phyloP scores from a whole-genome alignment of 306 rosid species.

The Citrullus mucosospermus region DNA sequence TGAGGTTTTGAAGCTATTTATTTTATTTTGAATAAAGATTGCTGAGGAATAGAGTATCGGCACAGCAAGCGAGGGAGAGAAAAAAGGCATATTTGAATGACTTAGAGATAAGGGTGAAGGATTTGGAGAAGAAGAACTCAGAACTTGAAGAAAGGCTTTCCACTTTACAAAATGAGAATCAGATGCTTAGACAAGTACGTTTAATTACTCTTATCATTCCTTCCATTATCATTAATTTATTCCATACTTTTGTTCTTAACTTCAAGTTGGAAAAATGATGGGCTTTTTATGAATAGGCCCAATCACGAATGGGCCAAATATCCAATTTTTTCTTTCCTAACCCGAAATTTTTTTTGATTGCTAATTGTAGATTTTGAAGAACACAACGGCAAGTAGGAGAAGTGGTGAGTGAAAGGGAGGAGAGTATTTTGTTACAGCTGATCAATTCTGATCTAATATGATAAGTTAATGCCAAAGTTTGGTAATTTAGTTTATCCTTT shows the following conservation, averaged over 20 bases:
- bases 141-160: conserved; percentile 66
- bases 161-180: conserved; percentile 28
- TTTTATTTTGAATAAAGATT: conserved; percentile 15
- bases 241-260: not conserved
- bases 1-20: not conserved
- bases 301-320: not conserved
- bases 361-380: conserved; percentile 72
- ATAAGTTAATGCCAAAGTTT: not conserved
- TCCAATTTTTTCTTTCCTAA: not conserved
- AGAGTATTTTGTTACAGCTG: not conserved
- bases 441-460: not conserved
- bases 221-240: not conserved
- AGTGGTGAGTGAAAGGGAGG: conserved; percentile 23
- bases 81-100: conserved; percentile 68
- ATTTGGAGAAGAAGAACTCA: conserved; percentile 47
- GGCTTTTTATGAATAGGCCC: not conserved
- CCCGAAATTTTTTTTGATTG: not conserved
- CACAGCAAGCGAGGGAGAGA: conserved; percentile 83
- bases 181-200: conserved; percentile 17
- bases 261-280: not conserved
- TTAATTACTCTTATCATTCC: not conserved
- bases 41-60: conserved; percentile 76
- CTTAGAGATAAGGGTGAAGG: conserved; percentile 45
- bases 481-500: not conserved
- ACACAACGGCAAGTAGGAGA: conserved; percentile 84